Evolutionary conservation across 129 eudicot genomes (phyloP).

Genomic region (Flaveria robusta): DNA sequence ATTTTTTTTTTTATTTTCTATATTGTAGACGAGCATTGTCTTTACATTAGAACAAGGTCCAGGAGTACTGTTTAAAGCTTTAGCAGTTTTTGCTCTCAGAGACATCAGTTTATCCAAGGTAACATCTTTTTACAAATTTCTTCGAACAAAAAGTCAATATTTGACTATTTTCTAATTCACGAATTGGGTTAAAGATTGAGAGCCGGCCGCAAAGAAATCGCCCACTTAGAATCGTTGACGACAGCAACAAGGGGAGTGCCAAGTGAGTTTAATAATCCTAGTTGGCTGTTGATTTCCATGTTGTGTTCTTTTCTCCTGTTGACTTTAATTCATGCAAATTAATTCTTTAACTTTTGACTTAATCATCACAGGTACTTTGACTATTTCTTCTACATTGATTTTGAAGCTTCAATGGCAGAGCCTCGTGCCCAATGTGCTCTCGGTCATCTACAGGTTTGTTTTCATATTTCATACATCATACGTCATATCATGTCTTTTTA

Average conservation of each 20-base stretch:
- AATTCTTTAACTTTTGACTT: not conserved
- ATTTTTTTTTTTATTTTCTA: not conserved
- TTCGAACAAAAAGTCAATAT: not conserved
- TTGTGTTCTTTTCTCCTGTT: not conserved
- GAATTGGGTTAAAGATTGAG: slow-evolving; percentile 53
- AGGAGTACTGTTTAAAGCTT: slow-evolving; percentile 82
- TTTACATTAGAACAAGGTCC: slow-evolving; percentile 90
- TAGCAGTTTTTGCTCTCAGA: slow-evolving; percentile 83
- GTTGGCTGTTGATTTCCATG: not conserved
- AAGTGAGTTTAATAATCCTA: slow-evolving; percentile 48
- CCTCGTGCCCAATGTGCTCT: slow-evolving; percentile 86
- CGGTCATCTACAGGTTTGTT: slow-evolving; percentile 67
- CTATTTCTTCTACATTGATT: slow-evolving; percentile 77
- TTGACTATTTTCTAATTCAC: not conserved
- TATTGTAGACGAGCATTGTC: slow-evolving; percentile 76
- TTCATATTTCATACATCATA: not conserved
- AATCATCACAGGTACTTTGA: slow-evolving; percentile 63
- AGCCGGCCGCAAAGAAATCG: slow-evolving; percentile 80
- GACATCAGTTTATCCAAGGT: slow-evolving; percentile 79
- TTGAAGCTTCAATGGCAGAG: slow-evolving; percentile 92
- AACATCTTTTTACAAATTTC: slow-evolving; percentile 12
- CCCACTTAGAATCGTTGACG: slow-evolving; percentile 76
- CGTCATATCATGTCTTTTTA: not conserved
- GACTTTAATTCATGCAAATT: not conserved
- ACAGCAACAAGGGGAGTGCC: slow-evolving; percentile 73